Evolutionary conservation across 1,284 basidiomycete species (phyloP).

Genomic region (Meira nashicola): DNA sequence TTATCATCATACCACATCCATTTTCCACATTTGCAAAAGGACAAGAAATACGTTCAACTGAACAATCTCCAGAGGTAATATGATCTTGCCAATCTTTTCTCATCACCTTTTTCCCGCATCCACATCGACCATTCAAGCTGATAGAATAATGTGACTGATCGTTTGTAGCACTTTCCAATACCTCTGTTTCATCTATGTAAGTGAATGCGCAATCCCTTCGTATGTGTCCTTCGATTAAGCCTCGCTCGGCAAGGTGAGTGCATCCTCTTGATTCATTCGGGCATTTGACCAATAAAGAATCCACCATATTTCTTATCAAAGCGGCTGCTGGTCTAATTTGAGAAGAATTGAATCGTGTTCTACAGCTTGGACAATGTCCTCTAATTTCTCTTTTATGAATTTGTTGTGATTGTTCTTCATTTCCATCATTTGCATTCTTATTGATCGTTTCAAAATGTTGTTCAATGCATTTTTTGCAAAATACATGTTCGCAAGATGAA

Average conservation of each 20-base stretch:
- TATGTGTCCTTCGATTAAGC: conserved; percentile 24
- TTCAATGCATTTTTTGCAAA: conserved; percentile 32
- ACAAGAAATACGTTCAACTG: not conserved
- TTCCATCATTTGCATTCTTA: conserved; percentile 4
- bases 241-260: conserved; percentile 25
- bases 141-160: conserved; percentile 12
- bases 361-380: conserved; percentile 27
- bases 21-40: not conserved
- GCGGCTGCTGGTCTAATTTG: conserved; percentile 27
- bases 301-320: conserved; percentile 41
- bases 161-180: conserved; percentile 20
- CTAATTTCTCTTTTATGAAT: not conserved
- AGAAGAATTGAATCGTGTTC: conserved; percentile 18
- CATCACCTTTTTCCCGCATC: conserved; percentile 33
- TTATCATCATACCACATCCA: not conserved
- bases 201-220: conserved; percentile 18
- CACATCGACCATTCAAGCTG: conserved; percentile 16
- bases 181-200: conserved; percentile 23
- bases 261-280: conserved; percentile 31
- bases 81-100: conserved; percentile 35
- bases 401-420: not conserved
- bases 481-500: conserved; percentile 30
- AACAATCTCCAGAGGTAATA: not conserved
- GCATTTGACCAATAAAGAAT: conserved; percentile 31
- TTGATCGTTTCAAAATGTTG: not conserved